A percentile compares a stretch with the other conserved stretches of the same genome.
Conservation (phyloP, 169 alveolate species). For the Perkinsus olseni region DNA sequence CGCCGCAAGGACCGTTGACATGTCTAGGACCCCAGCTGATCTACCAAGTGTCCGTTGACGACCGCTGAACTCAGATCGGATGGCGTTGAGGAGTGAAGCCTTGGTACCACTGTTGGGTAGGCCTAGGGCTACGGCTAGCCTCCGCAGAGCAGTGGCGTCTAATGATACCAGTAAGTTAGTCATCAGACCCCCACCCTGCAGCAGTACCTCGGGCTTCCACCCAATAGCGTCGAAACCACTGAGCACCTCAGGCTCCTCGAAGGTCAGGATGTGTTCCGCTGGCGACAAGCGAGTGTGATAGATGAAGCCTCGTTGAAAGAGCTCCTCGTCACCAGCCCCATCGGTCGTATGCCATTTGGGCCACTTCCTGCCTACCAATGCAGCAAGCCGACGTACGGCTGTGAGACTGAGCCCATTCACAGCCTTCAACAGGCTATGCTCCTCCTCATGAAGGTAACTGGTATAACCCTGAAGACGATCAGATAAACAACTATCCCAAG, state of each 20-base stretch:
- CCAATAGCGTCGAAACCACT: background rate
- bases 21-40: background rate
- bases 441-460: background rate
- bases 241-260: background rate
- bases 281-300: background rate
- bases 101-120: background rate
- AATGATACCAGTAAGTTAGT: background rate
- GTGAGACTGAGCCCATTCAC: background rate
- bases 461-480: background rate
- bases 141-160: background rate
- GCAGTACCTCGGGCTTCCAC: background rate
- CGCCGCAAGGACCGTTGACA: background rate
- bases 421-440: background rate
- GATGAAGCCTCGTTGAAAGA: background rate
- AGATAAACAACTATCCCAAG: background rate
- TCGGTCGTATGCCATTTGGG: background rate
- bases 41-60: background rate
- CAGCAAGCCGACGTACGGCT: background rate
- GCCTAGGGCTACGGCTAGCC: background rate
- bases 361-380: background rate
- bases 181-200: background rate
- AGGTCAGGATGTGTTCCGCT: background rate
- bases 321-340: background rate
- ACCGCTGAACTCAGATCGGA: background rate
- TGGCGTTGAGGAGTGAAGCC: background rate